Evolutionary conservation across 192 early-diverging fungal species (phyloP).

Genomic region (Backusella tarrabulga): DNA sequence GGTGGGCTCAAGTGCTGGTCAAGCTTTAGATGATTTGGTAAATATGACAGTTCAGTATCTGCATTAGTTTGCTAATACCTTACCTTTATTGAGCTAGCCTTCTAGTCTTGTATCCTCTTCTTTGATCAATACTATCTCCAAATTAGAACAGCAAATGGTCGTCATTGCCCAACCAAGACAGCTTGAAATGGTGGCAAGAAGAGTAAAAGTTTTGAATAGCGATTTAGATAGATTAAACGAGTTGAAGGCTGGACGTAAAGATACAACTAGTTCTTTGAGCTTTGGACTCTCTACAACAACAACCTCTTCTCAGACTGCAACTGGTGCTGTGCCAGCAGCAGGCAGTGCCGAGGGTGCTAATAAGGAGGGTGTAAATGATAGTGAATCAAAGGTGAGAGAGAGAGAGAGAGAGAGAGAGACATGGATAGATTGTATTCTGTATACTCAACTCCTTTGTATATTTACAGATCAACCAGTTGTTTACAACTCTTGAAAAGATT

Average conservation of each 20-base stretch:
- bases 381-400: constrained; percentile 17
- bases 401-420: constrained; percentile 40
- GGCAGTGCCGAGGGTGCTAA: background rate
- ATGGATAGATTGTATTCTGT: background rate
- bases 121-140: constrained; percentile 57
- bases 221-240: constrained; percentile 73
- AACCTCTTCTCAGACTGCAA: background rate
- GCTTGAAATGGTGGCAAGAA: constrained; percentile 58
- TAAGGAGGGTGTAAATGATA: background rate
- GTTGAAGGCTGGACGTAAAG: constrained; percentile 45
- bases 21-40: constrained; percentile 52
- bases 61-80: no score
- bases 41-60: background rate
- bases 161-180: constrained; percentile 72
- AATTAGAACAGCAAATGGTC: constrained; percentile 68
- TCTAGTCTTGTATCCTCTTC: constrained; percentile 31
- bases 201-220: constrained; percentile 59
- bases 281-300: constrained; percentile 2
- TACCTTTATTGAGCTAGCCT: constrained; percentile 10
- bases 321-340: background rate
- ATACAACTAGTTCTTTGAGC: background rate
- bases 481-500: constrained; percentile 65
- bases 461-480: constrained; percentile 62
- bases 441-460: no score
- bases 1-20: constrained; percentile 62